A percentile compares a stretch with the other conserved stretches of the same genome.
These are phyloP conservation scores for Axilococcus clingmanii DNA, from an alignment of 139 green algal species.

Conservation along the genomic window DNA sequence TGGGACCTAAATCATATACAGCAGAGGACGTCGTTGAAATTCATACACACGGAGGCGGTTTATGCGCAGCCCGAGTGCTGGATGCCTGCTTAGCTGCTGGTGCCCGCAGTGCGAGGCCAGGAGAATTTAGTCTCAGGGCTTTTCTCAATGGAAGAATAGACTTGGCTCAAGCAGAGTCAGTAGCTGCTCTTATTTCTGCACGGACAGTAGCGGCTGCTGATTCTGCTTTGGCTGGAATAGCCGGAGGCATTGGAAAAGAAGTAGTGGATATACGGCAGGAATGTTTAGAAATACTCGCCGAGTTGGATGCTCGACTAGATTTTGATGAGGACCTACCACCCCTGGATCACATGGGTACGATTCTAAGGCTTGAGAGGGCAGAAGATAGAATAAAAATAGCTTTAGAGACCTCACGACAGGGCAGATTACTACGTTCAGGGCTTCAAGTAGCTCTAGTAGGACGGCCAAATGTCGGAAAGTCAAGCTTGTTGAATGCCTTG, in stretches of 20 bases:
- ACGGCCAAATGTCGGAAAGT: conserved; percentile 95
- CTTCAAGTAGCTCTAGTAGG: conserved; percentile 85
- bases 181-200: conserved; percentile 69
- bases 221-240: conserved; percentile 73
- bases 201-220: conserved; percentile 77
- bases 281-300: conserved; percentile 68
- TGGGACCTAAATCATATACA: conserved; percentile 81
- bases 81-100: conserved; percentile 56
- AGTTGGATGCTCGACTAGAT: conserved; percentile 74
- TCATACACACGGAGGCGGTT: conserved; percentile 81
- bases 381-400: conserved; percentile 21
- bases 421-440: conserved; percentile 57
- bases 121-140: conserved; percentile 94
- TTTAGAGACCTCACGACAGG: conserved; percentile 48
- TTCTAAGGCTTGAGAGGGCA: conserved; percentile 28
- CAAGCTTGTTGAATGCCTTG: conserved; percentile 84
- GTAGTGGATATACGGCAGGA: conserved; percentile 41
- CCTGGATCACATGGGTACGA: conserved; percentile 49
- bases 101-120: conserved; percentile 61
- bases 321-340: conserved; percentile 93
- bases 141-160: conserved; percentile 95
- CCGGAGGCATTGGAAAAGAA: conserved; percentile 42
- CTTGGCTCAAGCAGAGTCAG: conserved; percentile 79
- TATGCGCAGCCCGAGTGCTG: conserved; percentile 72
- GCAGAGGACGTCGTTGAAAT: conserved; percentile 94